A percentile compares a stretch with the other conserved stretches of the same genome.
Conservation (phyloP, 2,329 filamentous ascomycete species). For the Alternaria gansuensis region DNA sequence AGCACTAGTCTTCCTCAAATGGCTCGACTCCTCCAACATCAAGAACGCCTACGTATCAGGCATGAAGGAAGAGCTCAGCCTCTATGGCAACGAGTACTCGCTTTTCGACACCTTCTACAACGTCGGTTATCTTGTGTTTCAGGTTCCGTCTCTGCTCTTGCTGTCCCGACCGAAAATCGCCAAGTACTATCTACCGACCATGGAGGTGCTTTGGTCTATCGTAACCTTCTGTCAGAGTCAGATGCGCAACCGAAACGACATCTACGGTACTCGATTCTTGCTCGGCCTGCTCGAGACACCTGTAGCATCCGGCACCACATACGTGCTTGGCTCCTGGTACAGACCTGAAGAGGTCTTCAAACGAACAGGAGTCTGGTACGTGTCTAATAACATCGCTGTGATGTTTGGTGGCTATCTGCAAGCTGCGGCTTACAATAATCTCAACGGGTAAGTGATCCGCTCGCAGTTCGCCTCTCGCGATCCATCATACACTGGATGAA, state of each 20-base stretch:
- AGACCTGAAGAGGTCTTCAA: conserved; percentile 61
- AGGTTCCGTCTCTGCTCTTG: conserved; percentile 51
- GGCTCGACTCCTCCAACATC: conserved; percentile 51
- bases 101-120: conserved; percentile 58
- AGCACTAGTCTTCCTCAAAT: conserved; percentile 50
- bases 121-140: conserved; percentile 53
- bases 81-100: conserved; percentile 67
- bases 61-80: conserved; percentile 44
- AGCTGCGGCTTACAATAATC: conserved; percentile 62
- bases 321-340: conserved; percentile 55
- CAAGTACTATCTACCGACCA: conserved; percentile 50
- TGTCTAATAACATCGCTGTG: conserved; percentile 62
- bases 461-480: no score
- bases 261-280: conserved; percentile 54
- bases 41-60: conserved; percentile 58
- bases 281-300: conserved; percentile 51
- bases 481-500: no score
- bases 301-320: conserved; percentile 50
- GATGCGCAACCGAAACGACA: conserved; percentile 51
- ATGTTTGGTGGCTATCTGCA: conserved; percentile 68
- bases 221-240: conserved; percentile 53
- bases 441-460: conserved; percentile 54
- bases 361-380: conserved; percentile 64
- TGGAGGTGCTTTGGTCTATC: conserved; percentile 55
- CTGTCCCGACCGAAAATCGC: conserved; percentile 52